phyloP scores from a whole-genome alignment of 345 rosid species.

The Euphorbia peplus region DNA sequence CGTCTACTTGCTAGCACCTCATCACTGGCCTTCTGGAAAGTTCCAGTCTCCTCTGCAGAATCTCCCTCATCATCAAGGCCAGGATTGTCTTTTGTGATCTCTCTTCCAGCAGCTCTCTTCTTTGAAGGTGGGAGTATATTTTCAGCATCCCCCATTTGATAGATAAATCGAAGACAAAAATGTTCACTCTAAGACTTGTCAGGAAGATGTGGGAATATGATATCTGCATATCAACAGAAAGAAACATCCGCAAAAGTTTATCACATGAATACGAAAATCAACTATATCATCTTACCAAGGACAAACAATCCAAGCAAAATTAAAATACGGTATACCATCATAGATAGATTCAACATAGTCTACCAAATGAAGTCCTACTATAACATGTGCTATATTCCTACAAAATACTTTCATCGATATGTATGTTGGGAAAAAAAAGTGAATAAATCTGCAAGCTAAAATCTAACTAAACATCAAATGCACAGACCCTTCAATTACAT shows the following conservation, averaged over 20 bases:
- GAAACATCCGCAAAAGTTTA: not conserved
- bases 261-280: not conserved
- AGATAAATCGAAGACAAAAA: not conserved
- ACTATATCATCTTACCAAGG: not conserved
- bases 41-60: conserved; percentile 60
- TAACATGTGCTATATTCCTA: too few species aligned
- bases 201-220: not conserved
- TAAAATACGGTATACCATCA: not conserved
- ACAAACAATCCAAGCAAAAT: not conserved
- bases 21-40: conserved; percentile 89
- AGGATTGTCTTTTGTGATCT: conserved; percentile 74
- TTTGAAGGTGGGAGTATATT: conserved; percentile 72
- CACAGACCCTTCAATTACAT: not conserved
- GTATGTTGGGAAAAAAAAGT: not conserved
- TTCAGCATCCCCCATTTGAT: conserved; percentile 74
- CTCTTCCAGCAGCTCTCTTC: conserved; percentile 94
- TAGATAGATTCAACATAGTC: not conserved
- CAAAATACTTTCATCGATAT: not conserved
- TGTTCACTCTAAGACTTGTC: not conserved
- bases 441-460: not conserved
- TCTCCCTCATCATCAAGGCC: conserved; percentile 85
- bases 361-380: not conserved
- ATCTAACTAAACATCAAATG: not conserved
- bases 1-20: conserved; percentile 81
- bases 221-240: conserved; percentile 14